Conservation (phyloP, 257 asterid species). For the Haberlea rhodopensis region DNA sequence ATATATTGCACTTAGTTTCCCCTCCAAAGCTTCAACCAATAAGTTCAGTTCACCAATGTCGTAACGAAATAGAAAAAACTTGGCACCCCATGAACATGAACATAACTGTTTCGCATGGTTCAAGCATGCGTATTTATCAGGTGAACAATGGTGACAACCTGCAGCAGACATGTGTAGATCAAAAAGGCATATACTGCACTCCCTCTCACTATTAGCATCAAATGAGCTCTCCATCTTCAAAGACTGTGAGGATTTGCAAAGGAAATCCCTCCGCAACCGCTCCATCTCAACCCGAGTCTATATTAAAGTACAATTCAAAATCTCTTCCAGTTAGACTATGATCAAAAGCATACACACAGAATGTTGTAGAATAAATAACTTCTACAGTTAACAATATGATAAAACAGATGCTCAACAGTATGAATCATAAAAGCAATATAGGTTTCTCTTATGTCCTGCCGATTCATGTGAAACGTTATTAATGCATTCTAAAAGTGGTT, state of each 20-base stretch:
- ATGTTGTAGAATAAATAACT: neutral
- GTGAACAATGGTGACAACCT: conserved; percentile 98
- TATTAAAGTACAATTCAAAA: conserved; percentile 25
- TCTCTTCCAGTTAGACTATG: conserved; percentile 21
- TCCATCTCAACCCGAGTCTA: conserved; percentile 90
- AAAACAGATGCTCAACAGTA: neutral
- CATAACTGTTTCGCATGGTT: conserved; percentile 93
- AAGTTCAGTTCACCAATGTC: conserved; percentile 72
- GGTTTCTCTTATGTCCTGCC: neutral
- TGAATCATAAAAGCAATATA: neutral
- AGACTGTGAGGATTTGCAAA: conserved; percentile 78
- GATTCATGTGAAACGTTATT: neutral
- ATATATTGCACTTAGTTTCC: conserved; percentile 90
- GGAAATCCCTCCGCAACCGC: conserved; percentile 66
- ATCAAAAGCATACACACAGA: neutral
- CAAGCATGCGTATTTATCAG: conserved; percentile 90
- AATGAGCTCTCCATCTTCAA: conserved; percentile 94
- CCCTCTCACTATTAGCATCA: conserved; percentile 91
- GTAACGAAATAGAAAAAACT: conserved; percentile 89
- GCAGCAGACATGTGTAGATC: conserved; percentile 97
- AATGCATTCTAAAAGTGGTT: neutral
- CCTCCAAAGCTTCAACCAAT: conserved; percentile 96
- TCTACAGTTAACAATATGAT: neutral
- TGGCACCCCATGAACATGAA: conserved; percentile 92
- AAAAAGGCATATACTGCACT: conserved; percentile 85